These are phyloP conservation scores for Theileria annulata DNA, from an alignment of 169 alveolate genomes.

Conservation along the genomic window DNA sequence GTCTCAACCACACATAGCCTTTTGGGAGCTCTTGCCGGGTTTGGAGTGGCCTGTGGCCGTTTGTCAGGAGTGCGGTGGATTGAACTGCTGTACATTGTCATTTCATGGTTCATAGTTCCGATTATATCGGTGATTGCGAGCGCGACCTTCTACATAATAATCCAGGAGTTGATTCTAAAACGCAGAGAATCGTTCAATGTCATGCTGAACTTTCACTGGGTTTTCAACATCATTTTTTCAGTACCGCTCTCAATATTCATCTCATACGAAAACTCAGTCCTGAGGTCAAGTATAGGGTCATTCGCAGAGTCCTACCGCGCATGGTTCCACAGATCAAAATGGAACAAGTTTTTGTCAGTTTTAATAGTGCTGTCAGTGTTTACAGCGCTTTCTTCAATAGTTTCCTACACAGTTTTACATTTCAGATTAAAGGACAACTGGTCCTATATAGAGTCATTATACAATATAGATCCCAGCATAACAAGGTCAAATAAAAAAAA, in stretches of 20 bases:
- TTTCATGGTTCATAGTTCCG: conserved; percentile 81
- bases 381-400: conserved; percentile 7
- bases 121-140: conserved; percentile 45
- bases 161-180: conserved; percentile 47
- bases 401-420: conserved; percentile 14
- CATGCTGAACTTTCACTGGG: conserved; percentile 27
- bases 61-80: conserved; percentile 76
- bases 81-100: conserved; percentile 68
- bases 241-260: conserved; percentile 51
- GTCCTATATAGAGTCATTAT: conserved; percentile 40
- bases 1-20: conserved; percentile 88
- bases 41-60: conserved; percentile 82
- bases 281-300: conserved; percentile 17
- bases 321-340: conserved; percentile 46
- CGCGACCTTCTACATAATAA: conserved; percentile 43
- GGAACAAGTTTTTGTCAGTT: conserved; percentile 23
- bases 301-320: conserved; percentile 17
- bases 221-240: conserved; percentile 31
- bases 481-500: not conserved
- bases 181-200: conserved; percentile 27
- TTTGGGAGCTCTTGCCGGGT: conserved; percentile 82
- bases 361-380: conserved; percentile 7
- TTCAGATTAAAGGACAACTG: conserved; percentile 36
- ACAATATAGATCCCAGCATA: conserved; percentile 2
- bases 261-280: conserved; percentile 49